A percentile compares a stretch with the other conserved stretches of the same genome.
These are phyloP conservation scores for Mycena alexandri DNA, from an alignment of 768 basidiomycete genomes.

Conservation along the genomic window DNA sequence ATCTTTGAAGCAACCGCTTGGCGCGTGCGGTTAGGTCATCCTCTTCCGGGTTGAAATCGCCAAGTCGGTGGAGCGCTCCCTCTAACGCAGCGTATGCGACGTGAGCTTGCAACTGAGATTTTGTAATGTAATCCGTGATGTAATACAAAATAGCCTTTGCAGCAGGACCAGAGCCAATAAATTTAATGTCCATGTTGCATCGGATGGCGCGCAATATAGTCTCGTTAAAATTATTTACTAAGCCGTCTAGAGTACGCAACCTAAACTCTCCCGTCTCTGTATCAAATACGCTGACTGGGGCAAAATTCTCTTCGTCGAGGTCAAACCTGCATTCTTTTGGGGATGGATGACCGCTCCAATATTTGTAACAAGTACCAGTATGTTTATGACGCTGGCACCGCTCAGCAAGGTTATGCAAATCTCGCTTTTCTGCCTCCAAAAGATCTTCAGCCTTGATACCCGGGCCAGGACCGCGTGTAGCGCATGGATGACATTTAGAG, in stretches of 20 bases:
- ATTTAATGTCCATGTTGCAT: slow-evolving; percentile 36
- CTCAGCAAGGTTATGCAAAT: neutral
- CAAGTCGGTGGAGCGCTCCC: slow-evolving; percentile 32
- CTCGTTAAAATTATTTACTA: slow-evolving; percentile 22
- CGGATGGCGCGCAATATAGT: slow-evolving; percentile 30
- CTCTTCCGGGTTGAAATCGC: slow-evolving; percentile 13
- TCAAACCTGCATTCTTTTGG: slow-evolving; percentile 22
- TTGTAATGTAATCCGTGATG: slow-evolving; percentile 53
- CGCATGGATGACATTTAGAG: too few species aligned
- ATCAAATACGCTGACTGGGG: neutral
- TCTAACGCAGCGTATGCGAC: slow-evolving; percentile 31
- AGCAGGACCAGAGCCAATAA: slow-evolving; percentile 38
- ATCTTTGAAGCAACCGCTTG: slow-evolving; percentile 42
- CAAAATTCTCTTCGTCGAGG: neutral
- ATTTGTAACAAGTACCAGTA: neutral
- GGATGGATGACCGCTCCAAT: neutral
- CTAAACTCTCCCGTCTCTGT: neutral
- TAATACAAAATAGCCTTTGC: slow-evolving; percentile 50
- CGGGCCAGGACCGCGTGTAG: too few species aligned
- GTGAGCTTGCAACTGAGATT: slow-evolving; percentile 39
- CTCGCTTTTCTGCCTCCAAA: too few species aligned
- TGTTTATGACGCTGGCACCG: neutral
- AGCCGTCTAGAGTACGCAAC: neutral
- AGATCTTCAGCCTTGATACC: too few species aligned
- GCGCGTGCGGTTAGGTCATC: slow-evolving; percentile 2